Evolutionary conservation across 2,329 filamentous ascomycete species (phyloP), one percentile per base, ranked within the genome.

Genomic region (Stemphylium beticola): DNA sequence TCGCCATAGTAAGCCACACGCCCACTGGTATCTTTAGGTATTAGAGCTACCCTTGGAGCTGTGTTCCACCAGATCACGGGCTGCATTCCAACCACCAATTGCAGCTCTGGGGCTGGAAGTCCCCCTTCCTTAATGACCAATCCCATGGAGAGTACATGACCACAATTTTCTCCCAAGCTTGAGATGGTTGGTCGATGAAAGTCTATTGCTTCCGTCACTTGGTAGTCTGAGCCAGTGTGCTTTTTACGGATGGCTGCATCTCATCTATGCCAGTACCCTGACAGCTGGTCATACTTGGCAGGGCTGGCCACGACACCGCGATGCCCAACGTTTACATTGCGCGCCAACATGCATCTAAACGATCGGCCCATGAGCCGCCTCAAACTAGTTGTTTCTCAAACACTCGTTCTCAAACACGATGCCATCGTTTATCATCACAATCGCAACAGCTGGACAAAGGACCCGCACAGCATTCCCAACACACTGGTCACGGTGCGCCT

Each of bases 71-170:
- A 66, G 45, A 57, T 58, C 48, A 55, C 53, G 45, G 56, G 53
- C 52, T 58, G 52, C 69, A 67, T 69, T 68, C 65, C 61, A 70
- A 50, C 52, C 58, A 55, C 67, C 67, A 72, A 70, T 69, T 37
- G 53, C 37, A 61, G 50, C 49, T 52, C 47, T 20, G 43, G 54
- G 53, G 60, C 57, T 65, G 46, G 55, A 45, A 57, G 48, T 53
- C 43, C 53, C 50, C 54, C 54, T 57, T 56, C 49, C 36, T 46
- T 40, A 56, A 45, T 46, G 32, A 47, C 55, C 55, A 66, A 58
- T 65, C 10, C 50, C 53, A 54, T 40, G 47, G 47, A 33, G 37
- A 40, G 43, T 58, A 46, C 51, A 60, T 55, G 32, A 46, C 53
- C 52, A 61, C 53, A 53, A 49, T 63, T 49, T 63, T 45, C 63